A percentile compares a stretch with the other conserved stretches of the same genome.
These are phyloP conservation scores for Cladochytrium replicatum DNA, from an alignment of 192 early-diverging fungal genomes.

Conservation along the genomic window DNA sequence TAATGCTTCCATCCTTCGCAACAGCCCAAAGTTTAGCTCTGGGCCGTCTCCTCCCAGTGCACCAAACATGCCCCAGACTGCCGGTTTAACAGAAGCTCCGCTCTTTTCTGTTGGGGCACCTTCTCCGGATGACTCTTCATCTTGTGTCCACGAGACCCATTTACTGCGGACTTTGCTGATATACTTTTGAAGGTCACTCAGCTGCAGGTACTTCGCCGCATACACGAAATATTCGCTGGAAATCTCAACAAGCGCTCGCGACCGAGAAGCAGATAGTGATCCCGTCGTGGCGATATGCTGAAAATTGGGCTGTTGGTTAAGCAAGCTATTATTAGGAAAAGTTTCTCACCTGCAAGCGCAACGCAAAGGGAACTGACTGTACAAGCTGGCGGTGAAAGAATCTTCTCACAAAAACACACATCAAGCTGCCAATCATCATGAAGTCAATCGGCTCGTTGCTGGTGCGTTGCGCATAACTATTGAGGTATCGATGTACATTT, in stretches of 20 bases:
- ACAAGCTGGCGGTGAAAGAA: not conserved
- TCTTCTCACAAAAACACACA: not conserved
- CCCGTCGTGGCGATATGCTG: not conserved
- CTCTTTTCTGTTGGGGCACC: too few relatives aligned
- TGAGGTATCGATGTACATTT: not conserved
- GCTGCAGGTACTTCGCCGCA: not conserved
- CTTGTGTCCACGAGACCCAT: too few relatives aligned
- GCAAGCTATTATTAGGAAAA: not conserved
- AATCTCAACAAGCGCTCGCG: not conserved
- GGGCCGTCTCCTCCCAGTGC: too few relatives aligned
- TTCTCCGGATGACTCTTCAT: too few relatives aligned
- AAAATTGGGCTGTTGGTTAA: not conserved
- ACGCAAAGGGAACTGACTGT: not conserved
- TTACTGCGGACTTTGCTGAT: too few relatives aligned
- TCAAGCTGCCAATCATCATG: slow-evolving; percentile 2
- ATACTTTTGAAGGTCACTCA: too few relatives aligned
- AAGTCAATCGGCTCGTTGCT: slow-evolving; percentile 5
- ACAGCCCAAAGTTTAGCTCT: too few relatives aligned
- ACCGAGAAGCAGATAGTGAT: not conserved
- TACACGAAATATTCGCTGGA: not conserved
- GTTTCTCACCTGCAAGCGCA: not conserved
- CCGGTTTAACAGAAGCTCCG: too few relatives aligned
- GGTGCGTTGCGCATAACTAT: not conserved
- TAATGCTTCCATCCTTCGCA: too few relatives aligned
- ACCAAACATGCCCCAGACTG: too few relatives aligned